A percentile compares a stretch with the other conserved stretches of the same genome.
Evolutionary conservation across 1,284 basidiomycete species (phyloP).

Genomic region (Coniferiporia weirii): DNA sequence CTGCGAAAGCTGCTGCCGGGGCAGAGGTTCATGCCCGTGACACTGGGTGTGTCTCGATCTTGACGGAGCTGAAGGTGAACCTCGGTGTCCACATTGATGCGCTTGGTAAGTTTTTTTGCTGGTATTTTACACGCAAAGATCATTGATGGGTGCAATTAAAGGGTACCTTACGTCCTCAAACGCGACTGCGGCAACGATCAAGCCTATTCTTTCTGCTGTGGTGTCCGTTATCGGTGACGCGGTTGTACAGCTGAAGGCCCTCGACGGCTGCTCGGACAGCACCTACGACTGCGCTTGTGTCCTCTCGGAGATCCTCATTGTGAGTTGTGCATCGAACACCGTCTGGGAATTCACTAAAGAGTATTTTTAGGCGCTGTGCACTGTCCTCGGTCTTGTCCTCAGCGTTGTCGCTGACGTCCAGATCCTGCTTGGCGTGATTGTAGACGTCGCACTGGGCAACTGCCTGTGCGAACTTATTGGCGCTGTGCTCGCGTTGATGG

Average conservation of each 20-base stretch:
- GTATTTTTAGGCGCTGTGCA: constrained; percentile 3
- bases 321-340: background rate
- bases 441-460: constrained; percentile 11
- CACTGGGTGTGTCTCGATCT: background rate
- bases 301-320: background rate
- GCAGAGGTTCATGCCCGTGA: background rate
- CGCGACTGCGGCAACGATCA: constrained; percentile 1
- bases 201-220: background rate
- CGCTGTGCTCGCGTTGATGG: constrained; percentile 6
- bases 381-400: constrained; percentile 14
- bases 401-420: constrained; percentile 9
- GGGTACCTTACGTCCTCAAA: background rate
- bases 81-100: background rate
- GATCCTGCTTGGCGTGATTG: constrained; percentile 9
- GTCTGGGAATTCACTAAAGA: background rate
- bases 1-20: too few species aligned
- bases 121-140: too few species aligned
- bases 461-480: constrained; percentile 15
- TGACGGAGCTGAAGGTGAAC: constrained; percentile 1
- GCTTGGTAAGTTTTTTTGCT: background rate
- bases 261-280: background rate
- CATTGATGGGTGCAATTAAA: background rate
- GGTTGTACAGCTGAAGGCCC: background rate
- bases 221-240: constrained; percentile 4
- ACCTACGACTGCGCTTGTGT: background rate